These are phyloP conservation scores for Talaromyces sp. DNA, from an alignment of 2,329 filamentous ascomycete species.

Conservation along the genomic window DNA sequence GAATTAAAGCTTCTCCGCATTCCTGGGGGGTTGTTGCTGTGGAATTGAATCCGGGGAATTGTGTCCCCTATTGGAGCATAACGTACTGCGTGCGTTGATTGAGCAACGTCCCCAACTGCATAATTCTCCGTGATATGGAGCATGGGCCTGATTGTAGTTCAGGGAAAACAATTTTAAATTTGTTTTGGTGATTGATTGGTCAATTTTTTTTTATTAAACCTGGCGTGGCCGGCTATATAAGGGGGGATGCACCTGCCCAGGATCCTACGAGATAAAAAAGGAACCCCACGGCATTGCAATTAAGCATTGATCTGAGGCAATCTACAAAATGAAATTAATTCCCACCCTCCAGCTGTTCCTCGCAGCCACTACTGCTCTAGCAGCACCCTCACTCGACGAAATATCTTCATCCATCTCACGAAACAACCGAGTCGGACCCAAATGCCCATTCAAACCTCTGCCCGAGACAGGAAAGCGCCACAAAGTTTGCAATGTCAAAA, in stretches of 20 bases:
- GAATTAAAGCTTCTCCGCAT: constrained; percentile 5
- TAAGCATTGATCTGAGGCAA: not conserved
- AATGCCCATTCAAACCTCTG: constrained; percentile 30
- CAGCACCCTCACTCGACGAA: constrained; percentile 4
- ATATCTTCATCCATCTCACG: constrained; percentile 18
- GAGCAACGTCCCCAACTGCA: not conserved
- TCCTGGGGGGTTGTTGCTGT: not conserved
- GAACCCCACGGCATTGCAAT: not conserved
- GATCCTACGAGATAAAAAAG: not conserved
- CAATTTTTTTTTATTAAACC: not conserved
- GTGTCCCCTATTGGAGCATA: not conserved
- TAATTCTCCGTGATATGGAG: constrained; percentile 3
- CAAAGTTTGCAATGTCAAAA: constrained; percentile 30
- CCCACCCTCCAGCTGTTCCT: constrained; percentile 7
- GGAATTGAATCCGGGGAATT: not conserved
- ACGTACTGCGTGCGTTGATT: not conserved
- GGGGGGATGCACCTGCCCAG: too few species aligned
- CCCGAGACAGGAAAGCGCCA: constrained; percentile 25
- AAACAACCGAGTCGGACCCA: constrained; percentile 27
- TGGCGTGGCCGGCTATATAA: not conserved
- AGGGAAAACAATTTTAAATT: not conserved
- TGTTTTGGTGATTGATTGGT: not conserved
- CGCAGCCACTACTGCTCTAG: not conserved
- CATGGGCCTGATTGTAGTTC: not conserved
- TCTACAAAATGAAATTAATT: constrained; percentile 1